phyloP scores from a whole-genome alignment of 768 basidiomycete species.

The Lyophyllum semitale region DNA sequence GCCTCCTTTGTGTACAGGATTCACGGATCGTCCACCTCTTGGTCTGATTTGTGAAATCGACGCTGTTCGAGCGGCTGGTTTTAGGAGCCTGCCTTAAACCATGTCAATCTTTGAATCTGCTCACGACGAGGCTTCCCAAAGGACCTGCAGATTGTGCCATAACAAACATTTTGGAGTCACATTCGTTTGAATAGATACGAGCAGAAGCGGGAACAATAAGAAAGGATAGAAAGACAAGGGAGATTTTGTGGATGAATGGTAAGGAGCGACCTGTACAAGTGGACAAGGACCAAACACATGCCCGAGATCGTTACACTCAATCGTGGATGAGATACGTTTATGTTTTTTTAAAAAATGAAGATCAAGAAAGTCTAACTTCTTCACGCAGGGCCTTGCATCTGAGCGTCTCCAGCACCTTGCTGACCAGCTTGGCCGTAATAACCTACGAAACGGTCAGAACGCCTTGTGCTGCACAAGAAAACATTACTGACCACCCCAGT shows the following conservation, averaged over 20 bases:
- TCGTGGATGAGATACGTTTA: constrained; percentile 31
- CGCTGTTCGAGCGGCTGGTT: too few species aligned
- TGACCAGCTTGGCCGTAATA: constrained; percentile 77
- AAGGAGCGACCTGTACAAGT: constrained; percentile 20
- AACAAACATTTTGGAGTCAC: constrained; percentile 9
- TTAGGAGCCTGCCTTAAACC: too few species aligned
- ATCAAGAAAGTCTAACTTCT: constrained; percentile 26
- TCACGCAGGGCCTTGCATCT: constrained; percentile 53
- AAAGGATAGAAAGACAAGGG: constrained; percentile 15
- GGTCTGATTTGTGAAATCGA: too few species aligned
- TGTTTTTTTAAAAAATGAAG: constrained; percentile 29
- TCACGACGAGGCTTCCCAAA: not conserved
- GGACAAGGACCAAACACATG: constrained; percentile 4
- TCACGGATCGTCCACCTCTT: too few species aligned
- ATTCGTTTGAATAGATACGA: constrained; percentile 27
- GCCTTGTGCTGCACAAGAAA: not conserved
- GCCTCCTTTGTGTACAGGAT: too few species aligned
- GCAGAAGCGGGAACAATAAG: constrained; percentile 17
- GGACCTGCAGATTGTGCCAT: not conserved
- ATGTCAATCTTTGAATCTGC: too few species aligned
- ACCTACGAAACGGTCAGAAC: constrained; percentile 42
- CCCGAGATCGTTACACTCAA: constrained; percentile 18
- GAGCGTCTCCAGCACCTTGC: constrained; percentile 57
- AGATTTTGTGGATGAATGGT: constrained; percentile 17
- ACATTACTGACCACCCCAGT: constrained; percentile 73